Base-by-base conservation (phyloP, 1,284 basidiomycete species). In the Volvariella surrecta region DNA sequence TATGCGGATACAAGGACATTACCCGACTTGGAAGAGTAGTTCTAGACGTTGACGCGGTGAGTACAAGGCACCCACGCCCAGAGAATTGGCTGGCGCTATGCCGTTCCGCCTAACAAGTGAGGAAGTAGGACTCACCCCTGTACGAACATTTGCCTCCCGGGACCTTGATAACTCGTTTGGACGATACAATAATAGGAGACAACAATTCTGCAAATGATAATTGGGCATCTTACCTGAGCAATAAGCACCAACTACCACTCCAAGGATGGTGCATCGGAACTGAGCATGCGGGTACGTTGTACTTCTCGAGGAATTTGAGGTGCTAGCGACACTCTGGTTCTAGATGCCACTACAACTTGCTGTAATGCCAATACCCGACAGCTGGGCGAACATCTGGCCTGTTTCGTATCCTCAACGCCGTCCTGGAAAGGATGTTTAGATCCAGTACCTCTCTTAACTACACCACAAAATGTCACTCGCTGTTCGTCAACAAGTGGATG, bases 241-340 rank as follows among this genome's bases (percentile, higher is more conserved):
- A 39, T 44, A 48, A 11, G 40, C 13, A 38, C 48, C 17, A 46
- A 24, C 13, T 32, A 4, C 19, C 45, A 6, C 21, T 47, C 4
- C 39, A 50, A 9, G 83, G 82, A 8, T 87, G 83, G 84, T 88
- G 85, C 57, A 58, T 72, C 3, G 48, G 64, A 3, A 48, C 52
- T 17, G 31, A 53, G n/a, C 62, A 58, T 50, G 62, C 67, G 58
- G 48, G 50, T 67, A 45, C 21, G 43, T 11, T 38, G 16, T 11
- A 17, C 39, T n/a, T 24, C 31, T 13, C 19, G 22, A 28, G 11
- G 6, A 11, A 28, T 28, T 11, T 11, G 11, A 28, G 24, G 6
- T 11, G 11, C 24, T 28, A 11, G 11, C 6, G 11, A 28, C 11
- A 28, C n/a, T n/a, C n/a, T n/a, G 11, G 24, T 28, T 11, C 6